phyloP scores from a whole-genome alignment of 768 basidiomycete species.

The Rhodosporidiobolus sp. region DNA sequence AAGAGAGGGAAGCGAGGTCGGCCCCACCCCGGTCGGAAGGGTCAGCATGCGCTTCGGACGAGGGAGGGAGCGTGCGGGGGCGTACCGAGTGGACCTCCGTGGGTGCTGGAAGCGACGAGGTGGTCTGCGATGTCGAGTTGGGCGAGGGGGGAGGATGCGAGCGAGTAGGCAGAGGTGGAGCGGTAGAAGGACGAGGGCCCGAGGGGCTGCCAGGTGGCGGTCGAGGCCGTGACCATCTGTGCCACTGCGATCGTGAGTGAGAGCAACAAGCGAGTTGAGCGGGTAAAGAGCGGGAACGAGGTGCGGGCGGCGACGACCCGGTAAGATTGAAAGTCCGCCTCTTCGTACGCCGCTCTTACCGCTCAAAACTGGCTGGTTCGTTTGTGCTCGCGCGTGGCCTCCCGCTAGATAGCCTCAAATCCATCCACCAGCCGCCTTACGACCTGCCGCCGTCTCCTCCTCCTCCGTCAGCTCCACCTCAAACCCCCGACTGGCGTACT shows the following conservation, averaged over 20 bases:
- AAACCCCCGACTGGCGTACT: too few species aligned
- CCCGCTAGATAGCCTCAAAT: too few species aligned
- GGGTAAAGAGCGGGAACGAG: too few species aligned
- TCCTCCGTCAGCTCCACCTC: too few species aligned
- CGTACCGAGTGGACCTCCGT: slow-evolving; percentile 85
- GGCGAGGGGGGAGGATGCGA: slow-evolving; percentile 59
- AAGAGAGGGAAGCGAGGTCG: not conserved
- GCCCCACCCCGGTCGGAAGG: not conserved
- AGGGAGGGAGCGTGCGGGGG: slow-evolving; percentile 6
- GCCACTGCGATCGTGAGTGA: too few species aligned
- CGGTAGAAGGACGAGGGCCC: slow-evolving; percentile 69
- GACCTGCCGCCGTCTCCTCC: too few species aligned
- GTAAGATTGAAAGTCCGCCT: too few species aligned
- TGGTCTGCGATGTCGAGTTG: slow-evolving; percentile 71
- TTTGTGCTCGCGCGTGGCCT: too few species aligned
- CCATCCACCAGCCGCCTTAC: too few species aligned
- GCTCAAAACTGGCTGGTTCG: too few species aligned
- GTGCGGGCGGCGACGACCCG: not conserved
- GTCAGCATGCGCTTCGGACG: not conserved
- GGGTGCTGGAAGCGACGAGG: slow-evolving; percentile 71
- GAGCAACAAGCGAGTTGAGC: too few species aligned
- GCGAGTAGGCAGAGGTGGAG: slow-evolving; percentile 75
- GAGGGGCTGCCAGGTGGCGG: slow-evolving; percentile 83
- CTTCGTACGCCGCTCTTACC: too few species aligned
- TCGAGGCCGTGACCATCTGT: slow-evolving; percentile 53